Evolutionary conservation across 352 stramenopile species (phyloP).

Genomic region (Thraustochytrium sp.): DNA sequence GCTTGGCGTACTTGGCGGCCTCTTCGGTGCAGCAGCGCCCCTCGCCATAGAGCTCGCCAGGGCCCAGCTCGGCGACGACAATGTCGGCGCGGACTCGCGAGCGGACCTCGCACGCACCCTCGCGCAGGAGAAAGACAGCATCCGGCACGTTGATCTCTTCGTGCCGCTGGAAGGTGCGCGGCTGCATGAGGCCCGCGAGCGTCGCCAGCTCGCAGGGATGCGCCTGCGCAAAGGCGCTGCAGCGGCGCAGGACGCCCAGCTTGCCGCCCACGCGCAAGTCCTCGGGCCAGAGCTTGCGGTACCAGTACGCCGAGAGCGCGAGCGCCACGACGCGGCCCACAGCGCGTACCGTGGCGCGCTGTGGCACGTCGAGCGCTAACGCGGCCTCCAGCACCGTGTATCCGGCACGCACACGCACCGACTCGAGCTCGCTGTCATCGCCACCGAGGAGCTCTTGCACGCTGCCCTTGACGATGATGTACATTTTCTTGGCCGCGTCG

Average conservation of each 20-base stretch:
- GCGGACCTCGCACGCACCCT: neutral
- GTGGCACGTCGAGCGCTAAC: neutral
- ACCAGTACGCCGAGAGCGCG: neutral
- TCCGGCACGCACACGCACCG: neutral
- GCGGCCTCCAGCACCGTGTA: slow-evolving; percentile 1
- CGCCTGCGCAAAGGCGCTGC: neutral
- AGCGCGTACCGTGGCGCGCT: neutral
- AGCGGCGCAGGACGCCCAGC: neutral
- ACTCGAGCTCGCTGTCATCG: neutral
- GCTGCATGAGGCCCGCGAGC: neutral
- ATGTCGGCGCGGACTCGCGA: neutral
- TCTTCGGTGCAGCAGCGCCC: neutral
- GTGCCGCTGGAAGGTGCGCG: neutral
- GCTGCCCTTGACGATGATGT: slow-evolving; percentile 11
- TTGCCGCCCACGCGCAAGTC: neutral
- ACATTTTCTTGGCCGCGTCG: neutral
- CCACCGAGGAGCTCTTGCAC: neutral
- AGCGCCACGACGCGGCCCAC: neutral
- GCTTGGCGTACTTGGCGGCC: neutral
- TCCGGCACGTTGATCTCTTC: neutral
- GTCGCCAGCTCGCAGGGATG: neutral
- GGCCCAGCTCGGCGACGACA: slow-evolving; percentile 5
- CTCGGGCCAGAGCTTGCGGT: neutral
- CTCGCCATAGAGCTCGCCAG: slow-evolving; percentile 22
- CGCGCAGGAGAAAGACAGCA: neutral